These are phyloP conservation scores for Fraxinus anomala DNA, from an alignment of 257 asterid genomes.

Conservation along the genomic window DNA sequence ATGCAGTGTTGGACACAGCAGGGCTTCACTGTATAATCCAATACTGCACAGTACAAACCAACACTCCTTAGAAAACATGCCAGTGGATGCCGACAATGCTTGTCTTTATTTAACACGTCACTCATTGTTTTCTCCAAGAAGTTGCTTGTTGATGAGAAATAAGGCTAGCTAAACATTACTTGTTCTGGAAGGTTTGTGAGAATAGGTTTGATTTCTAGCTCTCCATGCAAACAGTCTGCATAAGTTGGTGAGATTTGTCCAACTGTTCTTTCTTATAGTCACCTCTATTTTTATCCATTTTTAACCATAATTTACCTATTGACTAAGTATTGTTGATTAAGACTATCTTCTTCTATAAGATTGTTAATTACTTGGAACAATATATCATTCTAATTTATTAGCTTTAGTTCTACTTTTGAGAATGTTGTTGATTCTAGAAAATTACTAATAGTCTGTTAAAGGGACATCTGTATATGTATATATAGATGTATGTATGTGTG, in stretches of 20 bases:
- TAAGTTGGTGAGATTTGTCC: slow-evolving; percentile 48
- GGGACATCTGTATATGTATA: neutral
- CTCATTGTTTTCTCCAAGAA: neutral
- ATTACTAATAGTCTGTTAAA: neutral
- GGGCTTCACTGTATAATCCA: neutral
- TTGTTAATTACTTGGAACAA: slow-evolving; percentile 17
- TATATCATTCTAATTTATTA: neutral
- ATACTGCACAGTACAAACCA: too few species aligned
- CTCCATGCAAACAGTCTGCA: slow-evolving; percentile 21
- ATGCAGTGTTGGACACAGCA: neutral
- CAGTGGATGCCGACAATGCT: neutral
- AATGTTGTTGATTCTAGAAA: slow-evolving; percentile 13
- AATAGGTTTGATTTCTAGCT: slow-evolving; percentile 45
- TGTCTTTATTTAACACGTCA: neutral
- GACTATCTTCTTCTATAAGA: slow-evolving; percentile 29
- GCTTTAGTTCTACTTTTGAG: neutral
- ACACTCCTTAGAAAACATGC: neutral
- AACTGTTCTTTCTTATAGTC: slow-evolving; percentile 32
- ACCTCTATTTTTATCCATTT: slow-evolving; percentile 26
- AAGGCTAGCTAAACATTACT: slow-evolving; percentile 20
- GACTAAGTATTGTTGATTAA: slow-evolving; percentile 19
- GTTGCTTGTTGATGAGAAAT: slow-evolving; percentile 27
- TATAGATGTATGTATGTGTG: neutral
- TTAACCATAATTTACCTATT: slow-evolving; percentile 33
- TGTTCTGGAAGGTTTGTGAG: slow-evolving; percentile 26